These are phyloP conservation scores for Immersiporthe knoxdaviesiana DNA, from an alignment of 2,329 filamentous ascomycete species.

Conservation along the genomic window DNA sequence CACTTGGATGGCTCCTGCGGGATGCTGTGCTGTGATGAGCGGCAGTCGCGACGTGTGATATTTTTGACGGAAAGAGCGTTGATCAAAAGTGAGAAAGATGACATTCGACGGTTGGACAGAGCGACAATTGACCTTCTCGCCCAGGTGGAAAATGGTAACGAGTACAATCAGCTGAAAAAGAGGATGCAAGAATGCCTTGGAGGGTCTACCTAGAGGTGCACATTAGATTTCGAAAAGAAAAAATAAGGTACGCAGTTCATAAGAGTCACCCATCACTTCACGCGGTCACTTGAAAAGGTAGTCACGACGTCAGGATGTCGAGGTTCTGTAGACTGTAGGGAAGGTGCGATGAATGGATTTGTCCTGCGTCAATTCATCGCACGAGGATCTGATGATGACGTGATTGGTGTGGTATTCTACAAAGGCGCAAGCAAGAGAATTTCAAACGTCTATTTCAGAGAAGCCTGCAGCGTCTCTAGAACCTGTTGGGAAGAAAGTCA, in stretches of 20 bases:
- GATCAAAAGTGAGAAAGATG: background rate
- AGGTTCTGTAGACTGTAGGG: background rate
- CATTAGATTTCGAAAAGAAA: background rate
- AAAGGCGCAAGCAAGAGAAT: slow-evolving; percentile 37
- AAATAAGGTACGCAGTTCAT: background rate
- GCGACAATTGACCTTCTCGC: background rate
- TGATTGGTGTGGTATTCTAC: slow-evolving; percentile 40
- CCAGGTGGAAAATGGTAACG: background rate
- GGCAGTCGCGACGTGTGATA: slow-evolving; percentile 2
- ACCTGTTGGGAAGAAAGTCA: slow-evolving; percentile 61
- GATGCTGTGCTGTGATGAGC: background rate
- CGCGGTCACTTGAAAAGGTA: background rate
- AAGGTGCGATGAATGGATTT: slow-evolving; percentile 4
- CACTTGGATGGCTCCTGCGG: background rate
- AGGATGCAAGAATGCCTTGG: background rate
- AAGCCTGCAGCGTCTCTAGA: slow-evolving; percentile 80
- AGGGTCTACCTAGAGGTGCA: background rate
- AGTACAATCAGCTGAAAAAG: background rate
- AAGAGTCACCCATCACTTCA: background rate
- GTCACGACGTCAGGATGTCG: background rate
- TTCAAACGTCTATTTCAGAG: slow-evolving; percentile 69
- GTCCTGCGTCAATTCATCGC: slow-evolving; percentile 17
- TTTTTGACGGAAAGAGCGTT: background rate
- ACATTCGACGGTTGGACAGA: too few species aligned
- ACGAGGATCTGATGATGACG: slow-evolving; percentile 14